These are phyloP conservation scores for Phalaenopsis equestris DNA, from an alignment of 106 monocot genomes.

Conservation along the genomic window DNA sequence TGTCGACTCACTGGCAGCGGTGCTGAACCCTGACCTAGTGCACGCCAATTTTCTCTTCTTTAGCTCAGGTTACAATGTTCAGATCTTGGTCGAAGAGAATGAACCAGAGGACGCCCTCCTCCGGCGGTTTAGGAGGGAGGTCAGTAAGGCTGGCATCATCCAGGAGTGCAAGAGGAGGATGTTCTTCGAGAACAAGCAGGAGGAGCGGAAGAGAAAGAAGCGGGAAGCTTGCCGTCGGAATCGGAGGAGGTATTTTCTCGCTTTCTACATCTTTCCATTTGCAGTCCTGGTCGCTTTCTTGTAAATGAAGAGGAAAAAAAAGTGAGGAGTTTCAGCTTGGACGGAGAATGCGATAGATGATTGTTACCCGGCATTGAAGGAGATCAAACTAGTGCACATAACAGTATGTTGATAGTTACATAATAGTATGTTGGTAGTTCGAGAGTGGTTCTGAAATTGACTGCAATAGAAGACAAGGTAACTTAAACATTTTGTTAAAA, in stretches of 20 bases:
- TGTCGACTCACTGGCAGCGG: background rate
- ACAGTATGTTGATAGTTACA: background rate
- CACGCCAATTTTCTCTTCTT: constrained; percentile 19
- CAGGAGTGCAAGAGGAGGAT: constrained; percentile 59
- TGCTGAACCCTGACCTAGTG: constrained; percentile 4
- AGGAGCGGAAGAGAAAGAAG: constrained; percentile 59
- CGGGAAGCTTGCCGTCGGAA: constrained; percentile 43
- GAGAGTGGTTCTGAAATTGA: background rate
- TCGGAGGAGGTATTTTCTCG: constrained; percentile 37
- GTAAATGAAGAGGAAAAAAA: background rate
- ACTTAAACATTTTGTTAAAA: background rate
- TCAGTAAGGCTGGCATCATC: constrained; percentile 58
- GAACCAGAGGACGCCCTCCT: constrained; percentile 57
- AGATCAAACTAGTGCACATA: background rate
- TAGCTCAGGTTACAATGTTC: constrained; percentile 56
- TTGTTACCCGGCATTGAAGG: background rate
- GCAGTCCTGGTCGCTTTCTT: background rate
- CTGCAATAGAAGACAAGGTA: background rate
- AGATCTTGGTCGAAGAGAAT: constrained; percentile 50
- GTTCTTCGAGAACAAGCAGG: constrained; percentile 69
- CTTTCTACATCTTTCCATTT: background rate
- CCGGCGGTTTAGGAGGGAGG: constrained; percentile 60
- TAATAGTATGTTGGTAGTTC: background rate
- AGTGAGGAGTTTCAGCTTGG: background rate
- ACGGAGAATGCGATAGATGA: background rate